These are phyloP conservation scores for Antitrichia curtipendula DNA, from an alignment of 225 moss, liverwort and hornwort genomes.

Conservation along the genomic window DNA sequence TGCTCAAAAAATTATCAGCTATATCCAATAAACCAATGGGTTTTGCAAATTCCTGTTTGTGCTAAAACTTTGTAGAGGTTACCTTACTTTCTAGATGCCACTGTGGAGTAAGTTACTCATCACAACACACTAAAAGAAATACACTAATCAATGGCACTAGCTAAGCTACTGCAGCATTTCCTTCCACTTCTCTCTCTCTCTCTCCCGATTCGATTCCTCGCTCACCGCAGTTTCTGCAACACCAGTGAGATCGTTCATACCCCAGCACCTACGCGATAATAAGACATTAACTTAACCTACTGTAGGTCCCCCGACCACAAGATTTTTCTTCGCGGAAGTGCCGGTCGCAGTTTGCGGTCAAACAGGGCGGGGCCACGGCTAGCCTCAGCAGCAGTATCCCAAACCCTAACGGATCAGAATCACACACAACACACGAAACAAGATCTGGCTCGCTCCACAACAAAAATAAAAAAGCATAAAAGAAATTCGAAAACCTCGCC, in stretches of 20 bases:
- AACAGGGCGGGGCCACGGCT: neutral
- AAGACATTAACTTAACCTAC: neutral
- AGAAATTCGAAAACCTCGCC: neutral
- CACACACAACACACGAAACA: neutral
- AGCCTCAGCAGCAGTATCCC: neutral
- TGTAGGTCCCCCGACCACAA: neutral
- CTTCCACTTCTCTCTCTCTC: too few relatives aligned
- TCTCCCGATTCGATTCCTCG: neutral
- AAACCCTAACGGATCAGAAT: neutral
- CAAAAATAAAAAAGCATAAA: neutral
- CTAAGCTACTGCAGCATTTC: neutral
- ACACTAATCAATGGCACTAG: neutral
- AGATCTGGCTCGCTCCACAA: neutral
- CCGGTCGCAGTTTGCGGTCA: neutral
- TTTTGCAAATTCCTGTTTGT: too few relatives aligned
- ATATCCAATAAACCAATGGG: too few relatives aligned
- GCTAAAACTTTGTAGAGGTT: too few relatives aligned
- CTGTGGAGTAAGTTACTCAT: neutral
- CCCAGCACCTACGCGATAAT: neutral
- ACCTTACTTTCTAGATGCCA: too few relatives aligned
- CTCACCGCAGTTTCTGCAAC: neutral
- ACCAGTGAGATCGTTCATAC: neutral
- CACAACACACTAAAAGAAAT: too few relatives aligned
- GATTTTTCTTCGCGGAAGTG: neutral
- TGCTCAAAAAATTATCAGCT: too few relatives aligned